phyloP scores from a whole-genome alignment of 148 eudicot species.

The Amaranthus cruentus region DNA sequence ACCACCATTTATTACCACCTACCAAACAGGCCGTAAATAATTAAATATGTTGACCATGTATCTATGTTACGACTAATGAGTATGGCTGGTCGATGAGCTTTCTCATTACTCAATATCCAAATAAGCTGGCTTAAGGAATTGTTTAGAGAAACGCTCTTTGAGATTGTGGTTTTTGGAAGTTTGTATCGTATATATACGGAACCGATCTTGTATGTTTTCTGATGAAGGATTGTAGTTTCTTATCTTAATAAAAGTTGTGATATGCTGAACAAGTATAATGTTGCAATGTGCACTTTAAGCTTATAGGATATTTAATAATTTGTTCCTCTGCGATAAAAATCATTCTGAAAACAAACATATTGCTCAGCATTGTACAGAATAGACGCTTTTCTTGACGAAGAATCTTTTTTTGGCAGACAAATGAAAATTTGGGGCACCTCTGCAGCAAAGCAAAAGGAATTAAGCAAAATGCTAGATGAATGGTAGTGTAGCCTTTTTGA shows the following conservation, averaged over 20 bases:
- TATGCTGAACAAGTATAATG: neutral
- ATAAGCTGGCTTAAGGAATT: no score
- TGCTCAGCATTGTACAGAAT: neutral
- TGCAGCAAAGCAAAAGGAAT: conserved; percentile 59
- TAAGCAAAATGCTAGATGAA: conserved; percentile 89
- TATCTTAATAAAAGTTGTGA: neutral
- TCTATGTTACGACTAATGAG: no score
- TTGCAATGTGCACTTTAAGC: neutral
- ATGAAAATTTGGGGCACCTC: conserved; percentile 95
- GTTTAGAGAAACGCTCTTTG: no score
- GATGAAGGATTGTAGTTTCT: neutral
- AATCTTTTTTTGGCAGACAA: conserved; percentile 50
- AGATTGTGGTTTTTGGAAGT: no score
- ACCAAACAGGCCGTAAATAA: no score
- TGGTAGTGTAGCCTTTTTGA: conserved; percentile 44
- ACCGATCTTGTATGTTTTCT: neutral
- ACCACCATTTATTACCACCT: no score
- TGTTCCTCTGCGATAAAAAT: no score
- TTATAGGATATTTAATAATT: neutral
- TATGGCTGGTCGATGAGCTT: no score
- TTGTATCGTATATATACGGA: no score
- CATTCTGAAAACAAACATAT: neutral
- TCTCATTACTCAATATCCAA: no score
- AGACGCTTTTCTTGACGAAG: neutral
- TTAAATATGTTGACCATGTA: no score